A percentile compares a stretch with the other conserved stretches of the same genome.
Conservation (phyloP, 352 stramenopile genomes). For the Peronospora destructor region DNA sequence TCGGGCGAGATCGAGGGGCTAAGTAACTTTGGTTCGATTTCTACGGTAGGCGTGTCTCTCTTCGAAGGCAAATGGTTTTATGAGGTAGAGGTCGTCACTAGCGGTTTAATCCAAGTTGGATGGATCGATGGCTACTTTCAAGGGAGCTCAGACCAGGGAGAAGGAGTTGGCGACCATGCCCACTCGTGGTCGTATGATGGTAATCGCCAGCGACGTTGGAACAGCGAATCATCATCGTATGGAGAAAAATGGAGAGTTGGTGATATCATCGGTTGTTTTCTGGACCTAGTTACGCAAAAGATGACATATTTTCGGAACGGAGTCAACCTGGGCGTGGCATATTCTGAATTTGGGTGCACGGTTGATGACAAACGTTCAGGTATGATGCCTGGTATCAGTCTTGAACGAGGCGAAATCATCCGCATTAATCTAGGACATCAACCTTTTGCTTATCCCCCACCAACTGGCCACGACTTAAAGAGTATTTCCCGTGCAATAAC, state of each 20-base stretch:
- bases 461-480: conserved; percentile 54
- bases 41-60: conserved; percentile 62
- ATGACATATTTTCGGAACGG: conserved; percentile 89
- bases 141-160: conserved; percentile 86
- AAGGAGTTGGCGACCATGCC: conserved; percentile 86
- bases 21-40: conserved; percentile 86
- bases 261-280: conserved; percentile 87
- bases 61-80: conserved; percentile 91
- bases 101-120: conserved; percentile 88
- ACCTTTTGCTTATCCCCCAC: conserved; percentile 67
- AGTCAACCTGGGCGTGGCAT: conserved; percentile 74
- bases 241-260: conserved; percentile 88
- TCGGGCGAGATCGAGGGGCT: conserved; percentile 82
- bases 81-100: conserved; percentile 87
- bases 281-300: conserved; percentile 73
- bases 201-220: conserved; percentile 87
- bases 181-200: conserved; percentile 92
- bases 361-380: conserved; percentile 43
- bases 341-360: conserved; percentile 55
- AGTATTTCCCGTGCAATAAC: conserved; percentile 53
- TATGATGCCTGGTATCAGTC: conserved; percentile 81
- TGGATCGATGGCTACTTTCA: conserved; percentile 90
- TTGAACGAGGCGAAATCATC: conserved; percentile 84
- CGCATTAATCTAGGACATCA: conserved; percentile 78
- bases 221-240: conserved; percentile 83